A percentile compares a stretch with the other conserved stretches of the same genome.
These are phyloP conservation scores for Rhododendron williamsianum DNA, from an alignment of 148 eudicot genomes.

Conservation along the genomic window DNA sequence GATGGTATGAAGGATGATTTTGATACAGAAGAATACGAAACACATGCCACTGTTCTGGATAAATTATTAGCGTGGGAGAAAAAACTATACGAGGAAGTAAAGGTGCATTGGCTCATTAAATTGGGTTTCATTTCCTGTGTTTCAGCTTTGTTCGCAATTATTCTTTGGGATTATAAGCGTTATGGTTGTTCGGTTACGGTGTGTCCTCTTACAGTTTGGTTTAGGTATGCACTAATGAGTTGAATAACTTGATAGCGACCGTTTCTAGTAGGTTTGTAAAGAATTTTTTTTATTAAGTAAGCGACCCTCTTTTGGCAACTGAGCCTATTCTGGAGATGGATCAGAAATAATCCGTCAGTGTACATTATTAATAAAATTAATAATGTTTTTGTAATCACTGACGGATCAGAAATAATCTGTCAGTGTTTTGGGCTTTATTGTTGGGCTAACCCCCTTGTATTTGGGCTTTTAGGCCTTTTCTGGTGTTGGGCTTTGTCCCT, in stretches of 20 bases:
- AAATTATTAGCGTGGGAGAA: conserved; percentile 99
- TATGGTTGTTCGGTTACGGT: not conserved
- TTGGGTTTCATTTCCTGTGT: not conserved
- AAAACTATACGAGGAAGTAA: conserved; percentile 95
- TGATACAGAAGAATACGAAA: conserved; percentile 69
- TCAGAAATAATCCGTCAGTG: not conserved
- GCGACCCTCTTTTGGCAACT: not conserved
- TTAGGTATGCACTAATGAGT: not conserved
- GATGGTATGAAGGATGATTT: conserved; percentile 53
- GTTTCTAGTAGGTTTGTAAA: not conserved
- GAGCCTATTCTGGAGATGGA: not conserved
- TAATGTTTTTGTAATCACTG: no score
- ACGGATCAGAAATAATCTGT: no score
- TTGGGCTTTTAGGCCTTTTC: no score
- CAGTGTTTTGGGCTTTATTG: no score
- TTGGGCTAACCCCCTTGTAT: no score
- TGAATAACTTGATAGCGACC: not conserved
- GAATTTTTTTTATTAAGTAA: not conserved
- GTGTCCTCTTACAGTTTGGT: not conserved
- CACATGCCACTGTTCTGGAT: conserved; percentile 93
- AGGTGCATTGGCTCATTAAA: conserved; percentile 40
- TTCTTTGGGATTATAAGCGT: not conserved
- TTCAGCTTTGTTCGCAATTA: not conserved
- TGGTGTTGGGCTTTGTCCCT: no score
- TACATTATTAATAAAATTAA: not conserved